Conservation (phyloP, 306 rosid genomes). For the Vigna reflexopilosa region DNA sequence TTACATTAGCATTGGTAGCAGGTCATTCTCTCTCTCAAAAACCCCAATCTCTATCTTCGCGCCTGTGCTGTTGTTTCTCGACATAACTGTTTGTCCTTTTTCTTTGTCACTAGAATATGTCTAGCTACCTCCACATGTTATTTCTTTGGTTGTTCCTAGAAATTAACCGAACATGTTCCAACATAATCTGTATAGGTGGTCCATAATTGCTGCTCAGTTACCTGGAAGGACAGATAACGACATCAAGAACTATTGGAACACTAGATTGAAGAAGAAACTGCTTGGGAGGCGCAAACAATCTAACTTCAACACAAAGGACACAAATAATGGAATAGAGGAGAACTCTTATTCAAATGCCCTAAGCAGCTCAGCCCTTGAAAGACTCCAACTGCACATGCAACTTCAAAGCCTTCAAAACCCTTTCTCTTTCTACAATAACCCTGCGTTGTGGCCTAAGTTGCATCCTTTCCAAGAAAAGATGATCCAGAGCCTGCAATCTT, state of each 20-base stretch:
- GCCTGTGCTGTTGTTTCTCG: conserved; percentile 39
- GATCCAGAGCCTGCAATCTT: conserved; percentile 61
- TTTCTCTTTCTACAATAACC: conserved; percentile 65
- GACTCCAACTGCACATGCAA: conserved; percentile 97
- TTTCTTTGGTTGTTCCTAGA: conserved; percentile 23
- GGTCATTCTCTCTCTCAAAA: conserved; percentile 51
- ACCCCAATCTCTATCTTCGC: conserved; percentile 26
- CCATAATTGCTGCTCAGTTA: conserved; percentile 95
- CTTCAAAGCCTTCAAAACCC: conserved; percentile 89
- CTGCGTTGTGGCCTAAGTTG: conserved; percentile 84
- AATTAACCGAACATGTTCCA: conserved; percentile 36
- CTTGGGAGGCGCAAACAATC: conserved; percentile 88
- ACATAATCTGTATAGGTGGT: conserved; percentile 72
- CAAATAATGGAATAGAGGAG: conserved; percentile 50
- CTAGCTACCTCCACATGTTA: conserved; percentile 10
- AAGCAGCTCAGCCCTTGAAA: conserved; percentile 86
- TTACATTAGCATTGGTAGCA: conserved; percentile 99
- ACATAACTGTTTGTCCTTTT: conserved; percentile 64
- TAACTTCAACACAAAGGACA: conserved; percentile 41
- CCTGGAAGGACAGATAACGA: conserved; percentile 99
- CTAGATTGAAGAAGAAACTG: conserved; percentile 87
- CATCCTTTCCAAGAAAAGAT: conserved; percentile 82
- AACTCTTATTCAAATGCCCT: conserved; percentile 51
- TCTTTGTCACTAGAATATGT: conserved; percentile 53
- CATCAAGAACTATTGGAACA: conserved; percentile 98